Conservation (phyloP, 352 stramenopile species). For the Globisporangium viniferum region DNA sequence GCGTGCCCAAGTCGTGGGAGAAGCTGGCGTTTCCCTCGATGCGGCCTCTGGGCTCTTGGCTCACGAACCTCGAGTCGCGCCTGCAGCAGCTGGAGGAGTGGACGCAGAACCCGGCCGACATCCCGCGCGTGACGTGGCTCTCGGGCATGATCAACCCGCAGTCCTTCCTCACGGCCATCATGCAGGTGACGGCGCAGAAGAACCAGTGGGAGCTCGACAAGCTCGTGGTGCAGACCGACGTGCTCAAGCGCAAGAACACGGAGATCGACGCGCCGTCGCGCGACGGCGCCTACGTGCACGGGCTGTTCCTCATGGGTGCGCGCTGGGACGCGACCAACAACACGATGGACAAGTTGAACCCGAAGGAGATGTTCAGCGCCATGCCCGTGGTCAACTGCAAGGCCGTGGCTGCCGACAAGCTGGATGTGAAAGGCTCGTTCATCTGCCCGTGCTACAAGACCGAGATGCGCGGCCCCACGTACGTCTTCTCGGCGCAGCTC, state of each 20-base stretch:
- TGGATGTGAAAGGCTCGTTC: slow-evolving; percentile 94
- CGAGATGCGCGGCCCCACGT: slow-evolving; percentile 93
- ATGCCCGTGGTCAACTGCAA: slow-evolving; percentile 99
- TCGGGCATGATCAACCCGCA: slow-evolving; percentile 95
- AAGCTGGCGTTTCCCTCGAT: slow-evolving; percentile 94
- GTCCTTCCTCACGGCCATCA: slow-evolving; percentile 97
- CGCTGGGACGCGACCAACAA: slow-evolving; percentile 91
- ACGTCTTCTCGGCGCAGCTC: slow-evolving; percentile 97
- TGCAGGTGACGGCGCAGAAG: slow-evolving; percentile 97
- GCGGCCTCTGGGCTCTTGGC: slow-evolving; percentile 90
- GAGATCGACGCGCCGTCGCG: slow-evolving; percentile 88
- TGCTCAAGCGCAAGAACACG: slow-evolving; percentile 92
- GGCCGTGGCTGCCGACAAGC: slow-evolving; percentile 93
- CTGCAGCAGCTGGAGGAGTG: slow-evolving; percentile 96
- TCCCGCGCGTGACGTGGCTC: slow-evolving; percentile 95
- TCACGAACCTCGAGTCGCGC: slow-evolving; percentile 91
- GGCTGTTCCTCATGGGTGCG: slow-evolving; percentile 94
- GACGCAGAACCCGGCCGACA: slow-evolving; percentile 95
- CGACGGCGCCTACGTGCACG: slow-evolving; percentile 95
- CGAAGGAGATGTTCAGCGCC: slow-evolving; percentile 97
- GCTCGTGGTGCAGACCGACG: slow-evolving; percentile 95
- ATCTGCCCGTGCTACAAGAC: slow-evolving; percentile 98
- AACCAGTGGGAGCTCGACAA: slow-evolving; percentile 97
- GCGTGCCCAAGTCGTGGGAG: slow-evolving; percentile 92
- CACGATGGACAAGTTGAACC: slow-evolving; percentile 93